Evolutionary conservation across 2,329 filamentous ascomycete species (phyloP), one percentile per base, ranked within the genome.

Genomic region (Sphaerulina populicola): DNA sequence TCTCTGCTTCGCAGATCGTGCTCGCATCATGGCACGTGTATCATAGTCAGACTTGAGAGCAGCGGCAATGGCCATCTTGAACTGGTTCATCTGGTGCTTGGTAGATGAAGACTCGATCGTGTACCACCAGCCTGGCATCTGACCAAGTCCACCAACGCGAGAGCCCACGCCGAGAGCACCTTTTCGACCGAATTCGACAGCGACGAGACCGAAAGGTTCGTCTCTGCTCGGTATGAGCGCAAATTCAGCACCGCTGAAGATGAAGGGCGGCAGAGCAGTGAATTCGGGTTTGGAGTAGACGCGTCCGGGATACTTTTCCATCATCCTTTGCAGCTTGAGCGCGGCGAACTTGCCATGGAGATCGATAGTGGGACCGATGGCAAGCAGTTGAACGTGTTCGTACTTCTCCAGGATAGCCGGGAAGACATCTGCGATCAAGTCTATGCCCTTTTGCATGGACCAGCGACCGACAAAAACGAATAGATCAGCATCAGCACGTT

Each of bases 121-220:
- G 64, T 79, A 85, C 81, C 81, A 85, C 77, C 81, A 84, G 21
- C 82, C 82, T 15, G 82, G 82, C 81, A 85, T 84, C 62, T 82
- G 78, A n/a, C 81, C 80, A 18, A 85, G 72, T 49, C 81, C 82
- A 57, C 81, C 81, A 35, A 85, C 82, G 48, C 80, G 74, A 35
- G 81, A 79, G 41, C 81, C 82, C 50, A 85, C 79, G 58, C 81
- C 81, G 39, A 85, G 72, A 15, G 81, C 82, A 59, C 81, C 82
- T 64, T 85, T 84, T 21, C 82, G 74, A 51, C 81, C 81, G 57
- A 85, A 85, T 60, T 85, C 81, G 40, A 85, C 81, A 29, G 81
- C 82, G 5, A 85, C 82, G 29, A 85, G 69, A 44, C 82, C 82
- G 58, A 85, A 85, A 0, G 82, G 82, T 65, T 85, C 82, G 61